phyloP scores from a whole-genome alignment of 768 basidiomycete genomes.

The Austroboletus festivus region DNA sequence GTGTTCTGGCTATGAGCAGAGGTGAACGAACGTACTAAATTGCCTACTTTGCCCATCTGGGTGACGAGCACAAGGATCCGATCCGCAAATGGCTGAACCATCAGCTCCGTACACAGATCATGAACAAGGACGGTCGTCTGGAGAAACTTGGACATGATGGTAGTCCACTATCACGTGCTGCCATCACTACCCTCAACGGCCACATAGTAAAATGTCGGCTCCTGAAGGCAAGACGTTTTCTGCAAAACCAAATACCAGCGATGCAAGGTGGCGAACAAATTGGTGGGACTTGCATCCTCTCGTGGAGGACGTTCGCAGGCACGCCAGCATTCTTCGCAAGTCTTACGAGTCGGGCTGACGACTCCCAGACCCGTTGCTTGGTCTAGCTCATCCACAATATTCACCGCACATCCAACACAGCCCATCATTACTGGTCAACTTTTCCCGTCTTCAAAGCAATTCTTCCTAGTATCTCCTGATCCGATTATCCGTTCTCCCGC shows the following conservation, averaged over 20 bases:
- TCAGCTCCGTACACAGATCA: constrained; percentile 64
- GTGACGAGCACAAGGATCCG: constrained; percentile 83
- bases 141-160: constrained; percentile 23
- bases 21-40: constrained; percentile 51
- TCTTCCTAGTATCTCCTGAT: constrained; percentile 52
- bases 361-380: constrained; percentile 61
- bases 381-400: constrained; percentile 67
- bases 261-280: constrained; percentile 53
- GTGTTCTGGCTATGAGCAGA: neutral
- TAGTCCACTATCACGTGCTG: constrained; percentile 5
- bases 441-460: constrained; percentile 69
- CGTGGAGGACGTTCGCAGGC: constrained; percentile 56
- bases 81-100: constrained; percentile 79
- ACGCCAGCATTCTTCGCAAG: constrained; percentile 5
- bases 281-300: constrained; percentile 77
- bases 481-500: constrained; percentile 44
- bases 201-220: constrained; percentile 17
- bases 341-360: neutral
- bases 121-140: constrained; percentile 52
- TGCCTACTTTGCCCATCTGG: constrained; percentile 88
- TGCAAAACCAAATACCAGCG: constrained; percentile 53
- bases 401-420: constrained; percentile 62
- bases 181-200: neutral
- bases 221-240: constrained; percentile 33
- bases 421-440: constrained; percentile 59